Conservation (phyloP, 208 protist species). For the Strigomonas oncopelti region DNA sequence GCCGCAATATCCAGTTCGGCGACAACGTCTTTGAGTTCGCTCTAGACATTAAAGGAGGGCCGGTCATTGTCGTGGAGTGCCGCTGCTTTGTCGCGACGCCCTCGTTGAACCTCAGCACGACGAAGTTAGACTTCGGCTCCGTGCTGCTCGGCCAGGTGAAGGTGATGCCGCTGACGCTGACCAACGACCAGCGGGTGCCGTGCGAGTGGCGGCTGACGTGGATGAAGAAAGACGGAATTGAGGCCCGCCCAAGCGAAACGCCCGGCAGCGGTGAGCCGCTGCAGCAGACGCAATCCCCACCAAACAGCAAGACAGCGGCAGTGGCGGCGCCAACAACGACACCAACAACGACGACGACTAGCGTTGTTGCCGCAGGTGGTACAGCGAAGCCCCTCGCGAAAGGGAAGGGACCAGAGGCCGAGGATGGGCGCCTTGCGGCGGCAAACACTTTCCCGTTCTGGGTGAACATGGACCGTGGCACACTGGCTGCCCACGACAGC, state of each 20-base stretch:
- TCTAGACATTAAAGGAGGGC: conserved; percentile 82
- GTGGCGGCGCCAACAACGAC: not conserved
- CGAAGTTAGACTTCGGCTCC: conserved; percentile 82
- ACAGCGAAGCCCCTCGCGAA: too few relatives aligned
- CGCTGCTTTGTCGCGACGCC: conserved; percentile 91
- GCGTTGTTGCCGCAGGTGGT: too few relatives aligned
- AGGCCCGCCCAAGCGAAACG: not conserved
- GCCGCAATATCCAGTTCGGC: conserved; percentile 33
- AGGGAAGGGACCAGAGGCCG: not conserved
- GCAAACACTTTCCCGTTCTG: conserved; percentile 54
- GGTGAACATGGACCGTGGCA: conserved; percentile 55
- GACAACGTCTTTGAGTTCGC: conserved; percentile 75
- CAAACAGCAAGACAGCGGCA: not conserved
- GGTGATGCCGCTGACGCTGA: conserved; percentile 78
- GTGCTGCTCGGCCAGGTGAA: conserved; percentile 83
- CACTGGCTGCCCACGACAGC: conserved; percentile 55
- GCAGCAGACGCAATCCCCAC: too few relatives aligned
- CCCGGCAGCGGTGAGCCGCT: not conserved
- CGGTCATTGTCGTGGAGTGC: conserved; percentile 78
- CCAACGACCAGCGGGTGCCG: conserved; percentile 84
- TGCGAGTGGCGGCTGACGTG: conserved; percentile 84
- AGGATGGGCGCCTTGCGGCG: not conserved
- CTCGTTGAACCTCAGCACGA: conserved; percentile 55
- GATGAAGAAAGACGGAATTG: conserved; percentile 26
- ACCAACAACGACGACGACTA: too few relatives aligned